phyloP scores from a whole-genome alignment of 2,329 filamentous ascomycete species.

The Colletotrichum sp. region DNA sequence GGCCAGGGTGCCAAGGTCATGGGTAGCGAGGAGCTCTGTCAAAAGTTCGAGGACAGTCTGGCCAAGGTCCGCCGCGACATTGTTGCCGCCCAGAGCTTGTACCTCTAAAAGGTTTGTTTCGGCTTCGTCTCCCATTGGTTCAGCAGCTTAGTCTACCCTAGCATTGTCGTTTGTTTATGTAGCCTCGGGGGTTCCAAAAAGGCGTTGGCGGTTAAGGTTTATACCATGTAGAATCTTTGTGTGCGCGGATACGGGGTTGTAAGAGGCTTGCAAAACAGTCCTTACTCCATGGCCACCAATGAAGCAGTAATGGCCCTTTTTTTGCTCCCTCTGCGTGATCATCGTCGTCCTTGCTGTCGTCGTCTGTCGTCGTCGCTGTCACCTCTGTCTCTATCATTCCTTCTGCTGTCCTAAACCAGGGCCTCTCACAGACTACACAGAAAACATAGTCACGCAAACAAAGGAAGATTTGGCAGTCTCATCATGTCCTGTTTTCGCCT shows the following conservation, averaged over 20 bases:
- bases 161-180: constrained; percentile 10
- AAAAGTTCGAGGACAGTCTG: constrained; percentile 89
- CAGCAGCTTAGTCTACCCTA: not conserved
- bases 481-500: not conserved
- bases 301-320: constrained; percentile 22
- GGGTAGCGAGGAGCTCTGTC: constrained; percentile 92
- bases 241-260: constrained; percentile 8
- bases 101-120: constrained; percentile 63
- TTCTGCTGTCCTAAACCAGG: not conserved
- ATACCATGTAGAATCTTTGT: constrained; percentile 20
- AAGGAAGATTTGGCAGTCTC: accelerated
- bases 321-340: not conserved
- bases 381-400: not conserved
- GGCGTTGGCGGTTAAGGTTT: constrained; percentile 11
- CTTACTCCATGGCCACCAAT: constrained; percentile 19
- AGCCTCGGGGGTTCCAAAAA: not conserved
- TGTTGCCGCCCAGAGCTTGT: constrained; percentile 92
- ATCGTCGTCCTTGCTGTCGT: not conserved
- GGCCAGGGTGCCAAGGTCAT: constrained; percentile 96
- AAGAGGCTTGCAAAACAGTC: not conserved
- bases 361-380: not conserved
- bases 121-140: not conserved
- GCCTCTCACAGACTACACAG: not conserved
- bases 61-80: constrained; percentile 90
- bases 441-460: not conserved